Percentiles rank a stretch among this genome's conserved stretches.
Conservation (phyloP, 805 yeast species). For the Nakazawaea wyomingensis region DNA sequence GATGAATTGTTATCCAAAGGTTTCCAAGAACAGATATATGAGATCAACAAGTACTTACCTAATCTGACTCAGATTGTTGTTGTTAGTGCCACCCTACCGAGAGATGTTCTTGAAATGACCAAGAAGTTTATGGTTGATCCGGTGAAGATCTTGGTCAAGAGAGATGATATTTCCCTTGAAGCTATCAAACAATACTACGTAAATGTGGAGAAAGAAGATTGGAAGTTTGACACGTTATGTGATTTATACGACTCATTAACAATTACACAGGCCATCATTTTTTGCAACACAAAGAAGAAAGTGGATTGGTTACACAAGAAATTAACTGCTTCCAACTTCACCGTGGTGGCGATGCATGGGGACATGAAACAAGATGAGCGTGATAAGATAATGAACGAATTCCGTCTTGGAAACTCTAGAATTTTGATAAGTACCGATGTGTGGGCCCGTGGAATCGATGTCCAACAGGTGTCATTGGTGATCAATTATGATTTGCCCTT, state of each 20-base stretch:
- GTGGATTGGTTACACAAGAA: conserved; percentile 84
- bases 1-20: conserved; percentile 94
- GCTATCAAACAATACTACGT: conserved; percentile 92
- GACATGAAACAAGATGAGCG: conserved; percentile 94
- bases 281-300: conserved; percentile 93
- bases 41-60: conserved; percentile 85
- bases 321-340: conserved; percentile 74
- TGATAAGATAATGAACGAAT: conserved; percentile 92
- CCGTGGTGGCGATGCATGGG: conserved; percentile 93
- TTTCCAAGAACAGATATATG: conserved; percentile 92
- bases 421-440: conserved; percentile 91
- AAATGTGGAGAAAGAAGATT: conserved; percentile 87
- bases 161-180: conserved; percentile 92
- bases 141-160: conserved; percentile 87
- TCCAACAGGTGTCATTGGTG: conserved; percentile 93
- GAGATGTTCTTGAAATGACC: conserved; percentile 87
- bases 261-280: conserved; percentile 95
- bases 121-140: conserved; percentile 93
- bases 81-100: conserved; percentile 91
- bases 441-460: conserved; percentile 97
- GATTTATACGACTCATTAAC: conserved; percentile 94
- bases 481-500: conserved; percentile 91
- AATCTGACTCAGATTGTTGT: conserved; percentile 89
- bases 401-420: conserved; percentile 90
- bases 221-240: conserved; percentile 91